Evolutionary conservation across 192 early-diverging fungal species (phyloP), one percentile per base, ranked within the genome.

Genomic region (Backusella westeae): DNA sequence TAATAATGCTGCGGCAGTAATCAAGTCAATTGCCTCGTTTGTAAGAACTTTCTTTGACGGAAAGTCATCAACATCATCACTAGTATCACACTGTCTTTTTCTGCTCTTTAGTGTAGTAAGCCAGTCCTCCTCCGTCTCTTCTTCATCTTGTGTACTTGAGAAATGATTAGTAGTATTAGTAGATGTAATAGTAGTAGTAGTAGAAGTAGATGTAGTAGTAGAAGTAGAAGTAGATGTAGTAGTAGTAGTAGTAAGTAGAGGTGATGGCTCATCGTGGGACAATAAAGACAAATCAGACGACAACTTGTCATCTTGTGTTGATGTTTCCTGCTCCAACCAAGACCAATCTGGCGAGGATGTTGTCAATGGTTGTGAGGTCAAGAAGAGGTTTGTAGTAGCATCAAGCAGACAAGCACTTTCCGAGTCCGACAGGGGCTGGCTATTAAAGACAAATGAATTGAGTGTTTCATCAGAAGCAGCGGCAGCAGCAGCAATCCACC

Each of bases 371-470:
- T 59, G 53, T 21, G 53, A 59, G 4, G 53, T 59, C 21, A 59
- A 59, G 53, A 59, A 59, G 53, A 59, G 23, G 53, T 59, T 59
- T 59, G 53, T 59, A 59, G 53, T 59, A 59, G 53, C 53, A 59
- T 59, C 53, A 59, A 59, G 53, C 9, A 59, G 53, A 59, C 53
- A 59, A 59, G 53, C 53, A 59, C 53, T 59, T 59, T 59, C 53
- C 53, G 53, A 59, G 53, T 59, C 53, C 53, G 53, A 59, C 53
- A 59, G 23, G 53, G 53, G 53, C 10, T 59, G 53, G 53, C 46
- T 49, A 49, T 59, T 59, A 23, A 59, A 59, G 53, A 59, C 53
- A 59, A 59, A 59, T 26, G 53, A 59, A 59, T 59, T 59, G 53
- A 59, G 53, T 19, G 53, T 59, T 59, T 59, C 53, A 59, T 59